Base-by-base conservation (phyloP, 1,284 basidiomycete genomes). In the Phaffia rhodozyma region DNA sequence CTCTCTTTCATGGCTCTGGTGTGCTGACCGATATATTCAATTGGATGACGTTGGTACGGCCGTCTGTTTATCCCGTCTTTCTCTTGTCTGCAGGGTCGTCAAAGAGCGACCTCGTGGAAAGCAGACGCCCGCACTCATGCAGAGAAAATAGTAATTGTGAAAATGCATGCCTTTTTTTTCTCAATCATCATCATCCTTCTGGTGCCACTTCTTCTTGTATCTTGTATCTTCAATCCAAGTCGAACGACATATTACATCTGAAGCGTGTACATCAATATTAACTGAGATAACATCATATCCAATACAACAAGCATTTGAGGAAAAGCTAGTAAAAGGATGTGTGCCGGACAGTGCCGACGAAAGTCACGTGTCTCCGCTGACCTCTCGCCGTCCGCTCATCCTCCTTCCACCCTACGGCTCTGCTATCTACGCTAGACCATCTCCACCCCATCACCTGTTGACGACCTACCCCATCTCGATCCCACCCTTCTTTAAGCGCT, bases 51-150 rank as follows among this genome's bases (percentile, higher is more conserved):
- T 43, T 43, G 38, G 13, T 43, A 16, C 27, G 13, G n/a, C 29
- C 5, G 53, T 51, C 23, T 50, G 54, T 21, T 23, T 38, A 16
- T 65, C 0, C 55, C 55, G 29, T 20, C 48, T 30, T 16, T 23
- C 29, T 38, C 1, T 38, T 55, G 20, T 64, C 29, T 34, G 21
- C 60, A 72, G 70, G 69, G 92, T 97, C 60, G 78, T 97, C 69
- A 84, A 84, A 67, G 89, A 93, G 76, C 81, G 91, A 55, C 91
- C 91, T 34, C 80, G 91, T 69, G 89, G 90, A 60, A 85, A 85
- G 74, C 25, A 29, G 43, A 47, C 43, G 9, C 27, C 47, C 20
- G 58, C 58, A 7, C 34, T 48, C 21, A 58, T 27, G 23, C 27
- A 58, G 38, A 57, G 32, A 13, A 58, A 58, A 38, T 25, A 38